Evolutionary conservation across 352 stramenopile species (phyloP).

Genomic region (Phytophthora tubulina): DNA sequence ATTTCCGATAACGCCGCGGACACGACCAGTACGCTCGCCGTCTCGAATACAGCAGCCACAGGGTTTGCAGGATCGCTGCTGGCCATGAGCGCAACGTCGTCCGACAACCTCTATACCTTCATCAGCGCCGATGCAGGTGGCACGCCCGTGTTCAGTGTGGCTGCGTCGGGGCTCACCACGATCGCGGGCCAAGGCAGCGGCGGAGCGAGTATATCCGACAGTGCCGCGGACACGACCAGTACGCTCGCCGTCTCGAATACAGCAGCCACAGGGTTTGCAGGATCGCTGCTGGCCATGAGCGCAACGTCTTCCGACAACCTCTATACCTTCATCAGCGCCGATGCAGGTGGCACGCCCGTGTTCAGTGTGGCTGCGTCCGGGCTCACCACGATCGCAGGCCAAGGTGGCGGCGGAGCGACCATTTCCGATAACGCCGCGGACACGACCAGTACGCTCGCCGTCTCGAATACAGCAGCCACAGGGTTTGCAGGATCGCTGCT

Average conservation of each 20-base stretch:
- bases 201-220: slow-evolving; percentile 18
- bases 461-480: no score
- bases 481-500: no score
- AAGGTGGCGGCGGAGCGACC: not conserved
- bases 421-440: not conserved
- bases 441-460: not conserved
- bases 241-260: slow-evolving; percentile 11
- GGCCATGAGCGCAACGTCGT: no score
- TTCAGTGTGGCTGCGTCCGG: slow-evolving; percentile 10
- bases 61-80: no score
- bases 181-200: slow-evolving; percentile 25
- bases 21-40: not conserved
- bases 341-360: slow-evolving; percentile 1
- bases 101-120: slow-evolving; percentile 27
- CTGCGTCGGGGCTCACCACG: slow-evolving; percentile 8
- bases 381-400: slow-evolving; percentile 8
- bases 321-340: slow-evolving; percentile 4
- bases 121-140: no score
- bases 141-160: slow-evolving; percentile 16
- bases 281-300: slow-evolving; percentile 8
- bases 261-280: not conserved
- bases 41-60: not conserved
- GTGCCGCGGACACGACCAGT: not conserved
- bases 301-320: not conserved
- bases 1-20: not conserved